Evolutionary conservation across 1,284 basidiomycete species (phyloP).

Genomic region (Apiotrichum veenhuisii): DNA sequence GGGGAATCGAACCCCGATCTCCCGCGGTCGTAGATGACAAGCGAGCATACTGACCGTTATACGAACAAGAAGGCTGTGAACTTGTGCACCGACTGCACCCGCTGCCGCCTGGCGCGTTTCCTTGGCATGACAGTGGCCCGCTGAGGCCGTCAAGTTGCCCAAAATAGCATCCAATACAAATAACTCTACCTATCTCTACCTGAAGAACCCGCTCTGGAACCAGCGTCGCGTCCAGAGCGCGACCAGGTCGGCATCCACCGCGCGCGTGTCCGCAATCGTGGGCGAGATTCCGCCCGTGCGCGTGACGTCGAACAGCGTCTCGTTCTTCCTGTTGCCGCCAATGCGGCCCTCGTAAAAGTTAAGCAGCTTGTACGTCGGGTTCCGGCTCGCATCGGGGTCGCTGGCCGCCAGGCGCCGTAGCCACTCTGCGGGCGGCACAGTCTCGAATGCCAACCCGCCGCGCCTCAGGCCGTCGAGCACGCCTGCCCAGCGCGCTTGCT

Average conservation of each 20-base stretch:
- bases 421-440: constrained; percentile 63
- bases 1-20: no score
- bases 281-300: constrained; percentile 28
- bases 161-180: no score
- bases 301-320: constrained; percentile 30
- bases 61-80: no score
- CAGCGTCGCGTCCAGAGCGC: constrained; percentile 36
- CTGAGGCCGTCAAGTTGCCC: no score
- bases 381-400: constrained; percentile 51
- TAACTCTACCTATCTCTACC: neutral
- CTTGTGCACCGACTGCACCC: no score
- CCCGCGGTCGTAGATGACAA: no score
- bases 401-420: constrained; percentile 52
- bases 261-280: constrained; percentile 23
- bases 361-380: constrained; percentile 57
- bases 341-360: constrained; percentile 35
- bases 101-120: no score
- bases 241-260: constrained; percentile 29
- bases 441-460: constrained; percentile 67
- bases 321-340: constrained; percentile 26
- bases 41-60: no score
- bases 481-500: constrained; percentile 51
- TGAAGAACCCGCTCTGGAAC: constrained; percentile 39
- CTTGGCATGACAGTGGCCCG: no score
- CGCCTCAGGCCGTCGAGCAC: constrained; percentile 63